phyloP scores from a whole-genome alignment of 352 stramenopile species.

The Phytophthora citricola region DNA sequence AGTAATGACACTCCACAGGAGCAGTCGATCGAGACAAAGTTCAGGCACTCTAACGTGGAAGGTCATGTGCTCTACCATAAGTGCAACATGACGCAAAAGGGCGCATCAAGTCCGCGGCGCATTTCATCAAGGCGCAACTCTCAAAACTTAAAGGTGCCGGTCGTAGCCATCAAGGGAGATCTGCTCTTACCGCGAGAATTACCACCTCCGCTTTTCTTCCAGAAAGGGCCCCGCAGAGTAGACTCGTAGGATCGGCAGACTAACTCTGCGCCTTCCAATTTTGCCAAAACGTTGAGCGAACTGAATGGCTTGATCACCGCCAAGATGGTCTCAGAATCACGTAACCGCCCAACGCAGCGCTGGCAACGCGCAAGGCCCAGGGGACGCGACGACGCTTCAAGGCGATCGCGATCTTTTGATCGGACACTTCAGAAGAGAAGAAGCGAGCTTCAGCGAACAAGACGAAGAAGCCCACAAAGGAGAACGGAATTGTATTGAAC shows the following conservation, averaged over 20 bases:
- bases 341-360: neutral
- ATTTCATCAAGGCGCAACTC: slow-evolving; percentile 1
- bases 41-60: neutral
- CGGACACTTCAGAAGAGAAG: slow-evolving; percentile 17
- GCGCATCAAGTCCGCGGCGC: neutral
- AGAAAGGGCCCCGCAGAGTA: slow-evolving; percentile 30
- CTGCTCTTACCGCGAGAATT: slow-evolving; percentile 35
- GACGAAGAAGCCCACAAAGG: no score
- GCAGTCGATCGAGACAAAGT: neutral
- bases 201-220: slow-evolving; percentile 57
- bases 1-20: neutral
- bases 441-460: slow-evolving; percentile 4
- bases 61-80: slow-evolving; percentile 14
- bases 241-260: neutral
- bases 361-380: slow-evolving; percentile 12
- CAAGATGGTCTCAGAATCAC: neutral
- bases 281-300: no score
- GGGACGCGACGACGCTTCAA: slow-evolving; percentile 10
- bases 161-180: slow-evolving; percentile 1
- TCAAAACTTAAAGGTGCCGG: neutral
- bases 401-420: slow-evolving; percentile 20
- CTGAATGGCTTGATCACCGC: no score
- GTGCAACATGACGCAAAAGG: neutral
- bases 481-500: no score
- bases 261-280: neutral